Conservation (phyloP, 1,139 yeast genomes). For the Petasospora rhodanensis region DNA sequence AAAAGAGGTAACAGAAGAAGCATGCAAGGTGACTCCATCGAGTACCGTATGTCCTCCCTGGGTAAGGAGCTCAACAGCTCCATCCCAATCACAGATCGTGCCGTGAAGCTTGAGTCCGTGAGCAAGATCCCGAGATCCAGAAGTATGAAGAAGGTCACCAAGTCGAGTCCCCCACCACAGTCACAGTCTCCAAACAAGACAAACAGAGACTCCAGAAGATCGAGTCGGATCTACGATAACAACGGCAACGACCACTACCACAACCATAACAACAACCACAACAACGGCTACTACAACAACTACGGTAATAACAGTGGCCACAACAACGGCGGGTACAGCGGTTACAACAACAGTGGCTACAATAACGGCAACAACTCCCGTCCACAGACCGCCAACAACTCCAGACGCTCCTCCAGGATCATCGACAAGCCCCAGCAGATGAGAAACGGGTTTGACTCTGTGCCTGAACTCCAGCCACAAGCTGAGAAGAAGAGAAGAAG, state of each 20-base stretch:
- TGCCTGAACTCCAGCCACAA: too few relatives aligned
- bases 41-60: slow-evolving; percentile 18
- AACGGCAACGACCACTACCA: neutral
- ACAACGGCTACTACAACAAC: neutral
- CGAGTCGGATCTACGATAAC: slow-evolving; percentile 1
- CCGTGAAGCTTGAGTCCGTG: slow-evolving; percentile 10
- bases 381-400: slow-evolving; percentile 3
- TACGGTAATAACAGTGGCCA: neutral
- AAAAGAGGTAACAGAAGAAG: slow-evolving; percentile 13
- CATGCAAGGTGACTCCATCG: slow-evolving; percentile 6
- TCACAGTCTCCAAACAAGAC: slow-evolving; percentile 1
- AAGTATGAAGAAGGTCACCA: slow-evolving; percentile 3
- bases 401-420: slow-evolving; percentile 7
- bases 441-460: too few relatives aligned
- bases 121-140: slow-evolving; percentile 7
- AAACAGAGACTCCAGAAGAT: slow-evolving; percentile 8
- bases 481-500: slow-evolving; percentile 18
- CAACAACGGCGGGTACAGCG: too few relatives aligned
- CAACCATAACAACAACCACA: neutral
- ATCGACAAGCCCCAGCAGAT: slow-evolving; percentile 3
- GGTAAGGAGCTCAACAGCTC: slow-evolving; percentile 22
- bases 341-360: too few relatives aligned
- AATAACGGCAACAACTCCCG: too few relatives aligned
- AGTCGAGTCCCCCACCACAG: slow-evolving; percentile 1
- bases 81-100: slow-evolving; percentile 22